Conservation (phyloP, 768 basidiomycete genomes). For the Exsudoporus frostii region DNA sequence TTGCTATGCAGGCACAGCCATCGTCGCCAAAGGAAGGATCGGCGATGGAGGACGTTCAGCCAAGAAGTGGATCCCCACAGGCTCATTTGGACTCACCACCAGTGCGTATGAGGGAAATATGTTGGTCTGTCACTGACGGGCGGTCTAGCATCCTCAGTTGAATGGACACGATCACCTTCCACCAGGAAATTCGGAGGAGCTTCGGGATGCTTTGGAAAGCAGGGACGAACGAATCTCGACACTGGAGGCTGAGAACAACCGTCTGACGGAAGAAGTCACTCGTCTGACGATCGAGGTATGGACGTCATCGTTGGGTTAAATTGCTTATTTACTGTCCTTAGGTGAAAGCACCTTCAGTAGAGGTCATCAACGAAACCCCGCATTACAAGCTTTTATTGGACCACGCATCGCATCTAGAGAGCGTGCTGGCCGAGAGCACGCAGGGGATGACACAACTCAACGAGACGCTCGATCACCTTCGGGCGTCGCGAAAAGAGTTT, state of each 20-base stretch:
- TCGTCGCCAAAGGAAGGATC: constrained; percentile 33
- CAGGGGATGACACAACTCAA: constrained; percentile 40
- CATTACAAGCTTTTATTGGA: constrained; percentile 57
- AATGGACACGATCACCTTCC: constrained; percentile 41
- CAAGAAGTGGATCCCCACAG: constrained; percentile 43
- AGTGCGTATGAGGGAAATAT: constrained; percentile 56
- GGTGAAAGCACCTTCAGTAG: constrained; percentile 43
- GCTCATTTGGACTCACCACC: constrained; percentile 59
- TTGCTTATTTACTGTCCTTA: constrained; percentile 15
- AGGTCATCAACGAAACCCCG: constrained; percentile 44
- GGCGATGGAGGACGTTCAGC: constrained; percentile 26
- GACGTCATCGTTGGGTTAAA: not conserved
- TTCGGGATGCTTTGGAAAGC: constrained; percentile 24
- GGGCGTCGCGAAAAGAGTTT: constrained; percentile 42
- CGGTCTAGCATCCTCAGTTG: constrained; percentile 38
- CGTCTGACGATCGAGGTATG: constrained; percentile 46
- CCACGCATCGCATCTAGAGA: constrained; percentile 48
- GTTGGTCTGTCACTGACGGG: constrained; percentile 35
- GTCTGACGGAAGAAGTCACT: constrained; percentile 45
- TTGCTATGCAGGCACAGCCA: constrained; percentile 41
- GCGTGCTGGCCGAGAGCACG: constrained; percentile 37
- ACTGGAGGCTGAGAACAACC: constrained; percentile 44
- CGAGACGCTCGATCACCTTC: constrained; percentile 43
- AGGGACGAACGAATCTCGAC: constrained; percentile 45
- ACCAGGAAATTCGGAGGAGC: constrained; percentile 41